phyloP scores from a whole-genome alignment of 768 basidiomycete genomes.

The Nidularia sp. region DNA sequence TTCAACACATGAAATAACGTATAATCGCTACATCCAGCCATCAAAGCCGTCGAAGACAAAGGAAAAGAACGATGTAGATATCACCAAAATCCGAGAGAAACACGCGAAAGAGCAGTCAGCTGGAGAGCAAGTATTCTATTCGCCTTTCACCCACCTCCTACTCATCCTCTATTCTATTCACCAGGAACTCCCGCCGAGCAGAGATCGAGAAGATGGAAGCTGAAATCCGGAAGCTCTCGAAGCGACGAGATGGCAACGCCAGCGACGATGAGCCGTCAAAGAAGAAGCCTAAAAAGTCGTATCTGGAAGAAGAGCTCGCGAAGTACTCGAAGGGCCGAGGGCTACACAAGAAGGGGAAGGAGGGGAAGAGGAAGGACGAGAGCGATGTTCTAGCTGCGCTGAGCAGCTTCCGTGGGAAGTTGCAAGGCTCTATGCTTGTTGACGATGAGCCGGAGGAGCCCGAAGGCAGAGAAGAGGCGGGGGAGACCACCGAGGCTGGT shows the following conservation, averaged over 20 bases:
- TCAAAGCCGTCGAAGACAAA: slow-evolving; percentile 14
- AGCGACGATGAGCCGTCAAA: slow-evolving; percentile 63
- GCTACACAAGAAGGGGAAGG: slow-evolving; percentile 45
- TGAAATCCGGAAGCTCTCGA: slow-evolving; percentile 75
- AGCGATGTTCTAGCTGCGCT: slow-evolving; percentile 65
- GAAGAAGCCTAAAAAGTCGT: slow-evolving; percentile 62
- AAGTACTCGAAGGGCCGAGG: slow-evolving; percentile 72
- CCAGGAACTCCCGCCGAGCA: slow-evolving; percentile 59
- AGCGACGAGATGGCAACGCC: slow-evolving; percentile 49
- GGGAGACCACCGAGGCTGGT: slow-evolving; percentile 4
- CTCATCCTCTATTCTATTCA: background rate
- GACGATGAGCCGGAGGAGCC: slow-evolving; percentile 13
- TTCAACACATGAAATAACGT: no score
- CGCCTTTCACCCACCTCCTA: background rate
- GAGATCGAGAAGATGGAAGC: slow-evolving; percentile 88
- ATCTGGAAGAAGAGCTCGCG: slow-evolving; percentile 76
- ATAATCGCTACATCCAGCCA: no score
- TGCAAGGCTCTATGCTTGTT: slow-evolving; percentile 41
- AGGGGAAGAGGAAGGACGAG: slow-evolving; percentile 61
- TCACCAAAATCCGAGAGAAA: slow-evolving; percentile 70
- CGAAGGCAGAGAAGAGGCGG: slow-evolving; percentile 15
- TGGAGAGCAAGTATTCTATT: slow-evolving; percentile 40
- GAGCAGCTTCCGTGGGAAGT: slow-evolving; percentile 66
- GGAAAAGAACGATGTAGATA: slow-evolving; percentile 39
- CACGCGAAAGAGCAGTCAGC: slow-evolving; percentile 70